Evolutionary conservation across 495 filamentous ascomycete genomes (phyloP).

Genomic region (Talaromyces trachyspermus): DNA sequence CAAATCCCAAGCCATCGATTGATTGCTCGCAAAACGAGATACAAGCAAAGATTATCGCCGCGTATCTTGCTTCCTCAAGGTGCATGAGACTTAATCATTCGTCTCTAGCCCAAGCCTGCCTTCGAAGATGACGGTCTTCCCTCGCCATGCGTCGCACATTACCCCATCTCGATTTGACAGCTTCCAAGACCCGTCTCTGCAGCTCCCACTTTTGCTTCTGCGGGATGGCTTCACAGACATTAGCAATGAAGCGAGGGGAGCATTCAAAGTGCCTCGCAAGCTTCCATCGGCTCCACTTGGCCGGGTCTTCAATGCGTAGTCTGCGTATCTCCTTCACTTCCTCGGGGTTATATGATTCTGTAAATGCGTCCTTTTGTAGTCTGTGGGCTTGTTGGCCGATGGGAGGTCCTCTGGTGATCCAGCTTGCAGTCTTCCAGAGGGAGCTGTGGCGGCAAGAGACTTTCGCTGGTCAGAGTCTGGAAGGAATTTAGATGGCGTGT

Average conservation of each 20-base stretch:
- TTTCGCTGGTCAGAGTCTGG: slow-evolving; percentile 70
- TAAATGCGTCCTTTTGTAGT: no score
- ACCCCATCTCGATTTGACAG: slow-evolving; percentile 66
- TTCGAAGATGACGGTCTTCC: slow-evolving; percentile 65
- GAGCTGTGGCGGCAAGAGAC: slow-evolving; percentile 45
- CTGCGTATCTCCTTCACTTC: slow-evolving; percentile 75
- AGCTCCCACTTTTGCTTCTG: slow-evolving; percentile 36
- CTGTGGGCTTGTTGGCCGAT: slow-evolving; percentile 43
- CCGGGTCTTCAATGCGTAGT: slow-evolving; percentile 60
- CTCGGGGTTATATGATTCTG: slow-evolving; percentile 63
- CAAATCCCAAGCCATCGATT: background rate
- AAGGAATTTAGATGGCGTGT: slow-evolving; percentile 87
- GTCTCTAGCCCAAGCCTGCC: slow-evolving; percentile 48
- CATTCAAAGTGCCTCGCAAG: slow-evolving; percentile 74
- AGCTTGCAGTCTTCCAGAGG: no score
- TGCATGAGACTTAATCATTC: slow-evolving; percentile 29
- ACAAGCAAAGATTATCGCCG: no score
- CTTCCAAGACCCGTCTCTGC: slow-evolving; percentile 50
- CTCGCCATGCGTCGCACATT: slow-evolving; percentile 59
- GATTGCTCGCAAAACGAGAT: background rate
- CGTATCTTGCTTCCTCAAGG: background rate
- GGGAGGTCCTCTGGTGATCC: slow-evolving; percentile 42
- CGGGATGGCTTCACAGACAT: slow-evolving; percentile 41
- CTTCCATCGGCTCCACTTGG: slow-evolving; percentile 60
- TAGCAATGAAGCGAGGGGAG: slow-evolving; percentile 61